A percentile compares a stretch with the other conserved stretches of the same genome.
These are phyloP conservation scores for Nicotiana noctiflora DNA, from an alignment of 257 asterid species.

Conservation along the genomic window DNA sequence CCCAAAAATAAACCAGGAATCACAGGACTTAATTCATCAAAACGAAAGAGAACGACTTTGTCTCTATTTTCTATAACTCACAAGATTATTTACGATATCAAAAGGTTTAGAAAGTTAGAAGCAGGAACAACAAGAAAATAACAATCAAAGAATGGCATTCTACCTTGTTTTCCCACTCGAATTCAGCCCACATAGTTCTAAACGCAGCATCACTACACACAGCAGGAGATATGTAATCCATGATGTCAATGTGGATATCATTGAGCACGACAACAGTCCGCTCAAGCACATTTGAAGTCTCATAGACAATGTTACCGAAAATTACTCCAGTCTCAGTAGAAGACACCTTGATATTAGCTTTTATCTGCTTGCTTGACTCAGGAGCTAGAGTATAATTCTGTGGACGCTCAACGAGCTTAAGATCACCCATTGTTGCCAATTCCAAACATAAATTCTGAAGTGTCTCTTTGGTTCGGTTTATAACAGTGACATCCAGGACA, in stretches of 20 bases:
- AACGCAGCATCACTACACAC: slow-evolving; percentile 85
- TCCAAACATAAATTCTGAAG: slow-evolving; percentile 93
- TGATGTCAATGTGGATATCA: slow-evolving; percentile 94
- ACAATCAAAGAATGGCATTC: background rate
- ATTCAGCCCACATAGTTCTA: slow-evolving; percentile 97
- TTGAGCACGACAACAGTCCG: slow-evolving; percentile 85
- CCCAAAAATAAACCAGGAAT: background rate
- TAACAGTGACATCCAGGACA: slow-evolving; percentile 84
- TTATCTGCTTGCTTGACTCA: slow-evolving; percentile 87
- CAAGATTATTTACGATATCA: background rate
- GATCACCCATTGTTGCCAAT: slow-evolving; percentile 98
- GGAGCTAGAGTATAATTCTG: slow-evolving; percentile 90
- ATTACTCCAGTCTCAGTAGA: slow-evolving; percentile 97
- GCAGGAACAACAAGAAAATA: background rate
- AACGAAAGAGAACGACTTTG: background rate
- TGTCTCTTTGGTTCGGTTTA: slow-evolving; percentile 85
- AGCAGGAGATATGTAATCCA: slow-evolving; percentile 98
- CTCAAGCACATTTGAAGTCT: slow-evolving; percentile 88
- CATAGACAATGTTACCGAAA: slow-evolving; percentile 90
- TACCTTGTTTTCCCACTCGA: slow-evolving; percentile 99
- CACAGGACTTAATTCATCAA: background rate
- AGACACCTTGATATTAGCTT: slow-evolving; percentile 91
- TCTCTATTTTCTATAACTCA: background rate
- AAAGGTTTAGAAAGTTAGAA: background rate
- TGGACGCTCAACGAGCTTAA: slow-evolving; percentile 95